Evolutionary conservation across 106 monocot genomes (phyloP).

Genomic region (Apostasia shenzhenica): DNA sequence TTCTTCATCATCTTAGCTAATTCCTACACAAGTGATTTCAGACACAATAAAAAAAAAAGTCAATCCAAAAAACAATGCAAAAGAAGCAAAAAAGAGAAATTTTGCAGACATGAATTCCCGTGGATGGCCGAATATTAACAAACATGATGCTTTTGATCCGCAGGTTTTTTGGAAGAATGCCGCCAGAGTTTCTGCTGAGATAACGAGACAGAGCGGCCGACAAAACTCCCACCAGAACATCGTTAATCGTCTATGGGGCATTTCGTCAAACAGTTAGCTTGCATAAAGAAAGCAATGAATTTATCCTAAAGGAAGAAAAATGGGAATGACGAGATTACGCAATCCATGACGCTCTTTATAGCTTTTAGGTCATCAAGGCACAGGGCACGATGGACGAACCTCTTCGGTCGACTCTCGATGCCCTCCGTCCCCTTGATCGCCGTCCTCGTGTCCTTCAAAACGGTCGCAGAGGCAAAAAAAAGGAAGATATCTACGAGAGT

Average conservation of each 20-base stretch:
- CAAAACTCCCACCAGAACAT: slow-evolving; percentile 57
- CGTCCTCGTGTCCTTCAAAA: slow-evolving; percentile 42
- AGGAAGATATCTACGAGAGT: slow-evolving; percentile 29
- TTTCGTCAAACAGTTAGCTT: not conserved
- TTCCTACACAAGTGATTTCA: slow-evolving; percentile 15
- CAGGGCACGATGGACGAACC: slow-evolving; percentile 44
- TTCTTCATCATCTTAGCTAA: slow-evolving; percentile 61
- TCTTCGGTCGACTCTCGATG: slow-evolving; percentile 26
- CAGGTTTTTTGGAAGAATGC: slow-evolving; percentile 7
- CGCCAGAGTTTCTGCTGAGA: slow-evolving; percentile 31
- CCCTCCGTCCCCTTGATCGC: slow-evolving; percentile 44
- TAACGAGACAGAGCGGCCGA: slow-evolving; percentile 64
- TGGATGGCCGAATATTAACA: slow-evolving; percentile 45
- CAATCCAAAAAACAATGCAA: not conserved
- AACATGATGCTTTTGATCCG: not conserved
- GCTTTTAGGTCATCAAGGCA: slow-evolving; percentile 55
- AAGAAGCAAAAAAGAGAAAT: not conserved
- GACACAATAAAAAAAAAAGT: not conserved
- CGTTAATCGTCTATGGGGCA: slow-evolving; percentile 65
- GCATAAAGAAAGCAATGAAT: not conserved
- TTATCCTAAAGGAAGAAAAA: too few species aligned
- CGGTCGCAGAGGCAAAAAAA: slow-evolving; percentile 22
- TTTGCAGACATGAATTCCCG: slow-evolving; percentile 50
- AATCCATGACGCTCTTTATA: slow-evolving; percentile 34
- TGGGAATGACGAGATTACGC: slow-evolving; percentile 27